Conservation (phyloP, 2,329 filamentous ascomycete genomes). For the Hirsutella thompsonii region DNA sequence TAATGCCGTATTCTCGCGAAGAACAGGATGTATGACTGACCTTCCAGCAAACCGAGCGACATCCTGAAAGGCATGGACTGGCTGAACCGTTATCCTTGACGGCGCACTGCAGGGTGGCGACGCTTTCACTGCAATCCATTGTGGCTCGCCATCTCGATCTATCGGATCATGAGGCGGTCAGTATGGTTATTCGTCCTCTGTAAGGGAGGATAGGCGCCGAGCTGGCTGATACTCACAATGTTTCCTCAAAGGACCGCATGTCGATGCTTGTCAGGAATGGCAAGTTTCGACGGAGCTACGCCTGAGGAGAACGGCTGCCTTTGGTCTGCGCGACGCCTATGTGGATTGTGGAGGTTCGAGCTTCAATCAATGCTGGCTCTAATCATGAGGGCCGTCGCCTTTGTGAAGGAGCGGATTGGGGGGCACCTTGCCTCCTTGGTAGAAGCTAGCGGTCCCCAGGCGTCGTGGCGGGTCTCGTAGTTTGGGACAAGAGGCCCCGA, state of each 20-base stretch:
- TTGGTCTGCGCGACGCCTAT: too few relatives aligned
- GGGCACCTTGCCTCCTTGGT: too few relatives aligned
- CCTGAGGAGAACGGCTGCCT: too few relatives aligned
- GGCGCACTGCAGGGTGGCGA: slow-evolving; percentile 51
- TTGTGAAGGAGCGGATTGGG: too few relatives aligned
- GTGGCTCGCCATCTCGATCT: slow-evolving; percentile 59
- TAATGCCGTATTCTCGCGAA: slow-evolving; percentile 3
- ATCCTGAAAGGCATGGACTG: slow-evolving; percentile 56
- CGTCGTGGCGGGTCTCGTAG: too few relatives aligned
- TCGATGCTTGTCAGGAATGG: slow-evolving; percentile 3
- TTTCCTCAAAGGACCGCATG: slow-evolving; percentile 26
- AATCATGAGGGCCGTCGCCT: neutral
- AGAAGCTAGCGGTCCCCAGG: too few relatives aligned
- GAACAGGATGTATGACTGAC: slow-evolving; percentile 22
- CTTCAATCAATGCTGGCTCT: too few relatives aligned
- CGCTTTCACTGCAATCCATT: slow-evolving; percentile 40
- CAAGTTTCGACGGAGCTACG: neutral
- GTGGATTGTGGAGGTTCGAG: too few relatives aligned
- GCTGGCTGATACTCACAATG: slow-evolving; percentile 16
- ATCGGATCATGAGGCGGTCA: slow-evolving; percentile 4
- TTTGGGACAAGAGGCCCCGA: too few relatives aligned
- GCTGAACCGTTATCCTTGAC: slow-evolving; percentile 44
- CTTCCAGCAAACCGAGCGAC: slow-evolving; percentile 90
- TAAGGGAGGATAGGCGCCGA: neutral
- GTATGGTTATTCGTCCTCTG: neutral